Percentiles rank a stretch among this genome's conserved stretches.
Conservation (phyloP, 106 monocot genomes). For the Dendrobium chrysotoxum region DNA sequence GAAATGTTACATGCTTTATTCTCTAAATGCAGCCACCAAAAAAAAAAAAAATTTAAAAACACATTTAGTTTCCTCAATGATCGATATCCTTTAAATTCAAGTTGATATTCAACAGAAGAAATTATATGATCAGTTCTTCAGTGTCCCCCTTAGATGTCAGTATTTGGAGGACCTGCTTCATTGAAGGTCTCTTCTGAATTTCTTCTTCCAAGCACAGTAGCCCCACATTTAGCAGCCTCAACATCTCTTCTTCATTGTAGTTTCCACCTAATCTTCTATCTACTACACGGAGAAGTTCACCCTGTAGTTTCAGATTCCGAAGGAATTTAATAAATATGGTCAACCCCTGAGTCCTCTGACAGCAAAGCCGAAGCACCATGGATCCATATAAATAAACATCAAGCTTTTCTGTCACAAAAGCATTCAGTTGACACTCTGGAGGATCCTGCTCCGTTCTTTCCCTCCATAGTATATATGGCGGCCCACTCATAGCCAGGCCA, state of each 20-base stretch:
- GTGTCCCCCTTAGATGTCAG: not conserved
- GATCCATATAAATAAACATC: not conserved
- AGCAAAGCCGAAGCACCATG: not conserved
- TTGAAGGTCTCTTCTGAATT: not conserved
- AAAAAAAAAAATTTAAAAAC: too few species aligned
- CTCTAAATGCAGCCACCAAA: too few species aligned
- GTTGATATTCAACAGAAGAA: too few species aligned
- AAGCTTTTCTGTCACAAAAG: not conserved
- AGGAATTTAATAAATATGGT: not conserved
- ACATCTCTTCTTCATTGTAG: not conserved
- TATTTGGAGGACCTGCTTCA: not conserved
- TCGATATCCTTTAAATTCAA: too few species aligned
- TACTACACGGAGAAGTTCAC: not conserved
- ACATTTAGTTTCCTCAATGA: too few species aligned
- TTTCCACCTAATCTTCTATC: not conserved
- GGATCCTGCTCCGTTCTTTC: not conserved
- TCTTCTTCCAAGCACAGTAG: not conserved
- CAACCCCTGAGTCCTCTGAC: not conserved
- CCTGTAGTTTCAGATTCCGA: not conserved
- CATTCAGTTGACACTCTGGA: not conserved
- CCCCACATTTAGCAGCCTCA: not conserved
- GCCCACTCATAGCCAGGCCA: constrained; percentile 36
- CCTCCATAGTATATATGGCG: not conserved
- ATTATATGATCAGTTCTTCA: too few species aligned
- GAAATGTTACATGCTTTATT: too few species aligned